These are phyloP conservation scores for Penstemon newberryi DNA, from an alignment of 257 asterid genomes.

Conservation along the genomic window DNA sequence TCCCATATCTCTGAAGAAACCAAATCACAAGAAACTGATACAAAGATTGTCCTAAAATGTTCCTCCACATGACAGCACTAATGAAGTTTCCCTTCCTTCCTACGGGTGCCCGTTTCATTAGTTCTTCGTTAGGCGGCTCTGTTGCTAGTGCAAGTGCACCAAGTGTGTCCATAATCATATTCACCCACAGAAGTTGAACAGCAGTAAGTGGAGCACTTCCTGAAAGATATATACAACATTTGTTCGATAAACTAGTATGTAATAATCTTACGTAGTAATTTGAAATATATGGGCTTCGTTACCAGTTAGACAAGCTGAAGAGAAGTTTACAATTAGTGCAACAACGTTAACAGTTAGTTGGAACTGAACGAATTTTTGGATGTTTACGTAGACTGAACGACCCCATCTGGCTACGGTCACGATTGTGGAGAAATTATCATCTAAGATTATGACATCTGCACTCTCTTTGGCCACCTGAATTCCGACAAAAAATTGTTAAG, in stretches of 20 bases:
- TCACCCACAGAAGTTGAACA: slow-evolving; percentile 97
- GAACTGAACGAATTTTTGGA: slow-evolving; percentile 87
- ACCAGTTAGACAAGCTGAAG: slow-evolving; percentile 95
- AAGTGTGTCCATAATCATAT: slow-evolving; percentile 97
- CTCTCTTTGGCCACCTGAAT: too few relatives aligned
- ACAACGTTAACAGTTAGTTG: slow-evolving; percentile 91
- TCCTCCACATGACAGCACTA: slow-evolving; percentile 89
- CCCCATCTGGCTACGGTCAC: too few relatives aligned
- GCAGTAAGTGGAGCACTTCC: slow-evolving; percentile 94
- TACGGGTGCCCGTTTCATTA: slow-evolving; percentile 87
- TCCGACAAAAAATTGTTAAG: too few relatives aligned
- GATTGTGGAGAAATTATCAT: too few relatives aligned
- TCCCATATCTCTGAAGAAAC: slow-evolving; percentile 78
- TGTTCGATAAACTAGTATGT: background rate
- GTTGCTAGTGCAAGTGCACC: slow-evolving; percentile 98
- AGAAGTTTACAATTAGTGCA: slow-evolving; percentile 83
- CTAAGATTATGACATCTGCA: too few relatives aligned
- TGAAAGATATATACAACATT: slow-evolving; percentile 26
- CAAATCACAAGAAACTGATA: slow-evolving; percentile 85
- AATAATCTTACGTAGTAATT: background rate
- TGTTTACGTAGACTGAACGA: slow-evolving; percentile 47
- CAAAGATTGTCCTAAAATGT: slow-evolving; percentile 82
- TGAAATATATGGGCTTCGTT: background rate
- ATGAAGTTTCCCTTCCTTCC: slow-evolving; percentile 87
- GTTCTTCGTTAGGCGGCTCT: slow-evolving; percentile 84